Evolutionary conservation across 1,284 basidiomycete genomes (phyloP).

Genomic region (Tausonia pullulans): DNA sequence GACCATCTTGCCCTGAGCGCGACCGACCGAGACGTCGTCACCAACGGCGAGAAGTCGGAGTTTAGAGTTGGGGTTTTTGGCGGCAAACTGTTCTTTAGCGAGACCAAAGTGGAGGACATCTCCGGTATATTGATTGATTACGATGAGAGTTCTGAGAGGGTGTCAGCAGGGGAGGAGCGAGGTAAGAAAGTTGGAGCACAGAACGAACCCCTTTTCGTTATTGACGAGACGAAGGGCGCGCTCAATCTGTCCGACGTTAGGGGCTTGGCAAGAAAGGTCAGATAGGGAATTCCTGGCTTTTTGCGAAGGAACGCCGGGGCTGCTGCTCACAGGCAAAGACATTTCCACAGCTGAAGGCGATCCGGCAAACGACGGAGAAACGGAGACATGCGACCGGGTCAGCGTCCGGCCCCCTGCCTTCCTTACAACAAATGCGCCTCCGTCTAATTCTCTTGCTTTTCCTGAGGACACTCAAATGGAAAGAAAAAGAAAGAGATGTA

Average conservation of each 20-base stretch:
- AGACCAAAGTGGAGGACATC: constrained; percentile 89
- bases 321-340: constrained; percentile 5
- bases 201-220: constrained; percentile 53
- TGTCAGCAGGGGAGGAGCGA: neutral
- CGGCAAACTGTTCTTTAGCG: constrained; percentile 72
- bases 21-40: constrained; percentile 82
- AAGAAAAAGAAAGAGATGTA: constrained; percentile 44
- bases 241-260: constrained; percentile 69
- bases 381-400: no score
- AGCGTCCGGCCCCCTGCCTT: no score
- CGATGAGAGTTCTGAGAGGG: constrained; percentile 52
- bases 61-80: constrained; percentile 53
- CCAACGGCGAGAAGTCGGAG: constrained; percentile 77
- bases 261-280: constrained; percentile 78
- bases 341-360: neutral
- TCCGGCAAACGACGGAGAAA: no score
- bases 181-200: constrained; percentile 12
- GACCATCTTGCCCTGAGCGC: constrained; percentile 35
- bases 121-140: constrained; percentile 79
- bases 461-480: no score
- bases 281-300: no score
- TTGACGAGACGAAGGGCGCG: constrained; percentile 66
- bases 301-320: no score
- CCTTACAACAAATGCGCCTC: no score
- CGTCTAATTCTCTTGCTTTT: no score